Conservation (phyloP, 768 basidiomycete species). For the Podaxis sp. region DNA sequence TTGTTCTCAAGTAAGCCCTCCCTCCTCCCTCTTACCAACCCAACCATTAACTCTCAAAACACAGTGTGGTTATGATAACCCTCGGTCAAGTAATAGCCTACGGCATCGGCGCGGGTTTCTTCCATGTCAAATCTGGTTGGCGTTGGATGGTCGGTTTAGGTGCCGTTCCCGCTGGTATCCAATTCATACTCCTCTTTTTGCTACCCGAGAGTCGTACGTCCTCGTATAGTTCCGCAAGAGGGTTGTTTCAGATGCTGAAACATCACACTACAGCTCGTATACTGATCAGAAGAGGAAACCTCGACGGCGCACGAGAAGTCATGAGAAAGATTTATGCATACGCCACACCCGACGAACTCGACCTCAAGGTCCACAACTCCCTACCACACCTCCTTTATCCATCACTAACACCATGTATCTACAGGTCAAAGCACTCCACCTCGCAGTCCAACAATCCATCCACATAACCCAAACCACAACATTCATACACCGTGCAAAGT, state of each 20-base stretch:
- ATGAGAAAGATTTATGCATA: constrained; percentile 69
- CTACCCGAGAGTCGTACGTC: constrained; percentile 78
- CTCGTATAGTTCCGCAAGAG: neutral
- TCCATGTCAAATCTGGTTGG: constrained; percentile 64
- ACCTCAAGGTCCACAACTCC: constrained; percentile 52
- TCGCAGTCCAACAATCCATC: constrained; percentile 60
- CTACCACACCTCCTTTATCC: neutral
- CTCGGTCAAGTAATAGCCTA: constrained; percentile 80
- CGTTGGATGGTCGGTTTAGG: constrained; percentile 84
- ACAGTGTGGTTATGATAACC: constrained; percentile 74
- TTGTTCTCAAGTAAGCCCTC: constrained; percentile 58
- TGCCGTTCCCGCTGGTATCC: constrained; percentile 64
- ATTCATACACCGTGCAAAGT: constrained; percentile 51
- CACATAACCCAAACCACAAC: constrained; percentile 64
- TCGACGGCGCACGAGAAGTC: constrained; percentile 49
- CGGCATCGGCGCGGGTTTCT: constrained; percentile 69
- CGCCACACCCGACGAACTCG: constrained; percentile 63
- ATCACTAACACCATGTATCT: neutral
- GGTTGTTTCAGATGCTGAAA: neutral
- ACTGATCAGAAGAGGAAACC: constrained; percentile 55
- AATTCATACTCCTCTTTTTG: constrained; percentile 58
- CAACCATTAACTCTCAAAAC: neutral
- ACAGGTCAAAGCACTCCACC: constrained; percentile 60
- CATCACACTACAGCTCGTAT: constrained; percentile 44
- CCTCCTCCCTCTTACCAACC: no score